Conservation (phyloP, 1,284 basidiomycete genomes). For the Entoloma clypeatum region DNA sequence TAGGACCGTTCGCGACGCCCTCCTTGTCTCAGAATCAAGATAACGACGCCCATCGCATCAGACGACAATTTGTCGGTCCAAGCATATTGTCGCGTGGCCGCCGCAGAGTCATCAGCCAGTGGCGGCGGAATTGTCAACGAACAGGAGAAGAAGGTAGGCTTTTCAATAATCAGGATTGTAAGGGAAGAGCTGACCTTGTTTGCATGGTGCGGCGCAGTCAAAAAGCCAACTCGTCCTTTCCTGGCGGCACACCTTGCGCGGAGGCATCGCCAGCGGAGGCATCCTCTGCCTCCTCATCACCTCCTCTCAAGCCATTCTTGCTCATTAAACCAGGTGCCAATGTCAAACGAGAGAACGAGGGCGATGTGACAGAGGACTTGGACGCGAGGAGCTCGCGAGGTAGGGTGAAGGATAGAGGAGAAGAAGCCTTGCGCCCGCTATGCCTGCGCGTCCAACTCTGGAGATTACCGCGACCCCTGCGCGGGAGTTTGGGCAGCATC, state of each 20-base stretch:
- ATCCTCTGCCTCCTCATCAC: constrained; percentile 14
- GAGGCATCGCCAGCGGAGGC: constrained; percentile 25
- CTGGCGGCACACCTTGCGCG: constrained; percentile 47
- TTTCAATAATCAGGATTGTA: not conserved
- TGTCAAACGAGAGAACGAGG: constrained; percentile 12
- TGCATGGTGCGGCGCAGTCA: constrained; percentile 47
- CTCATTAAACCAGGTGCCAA: constrained; percentile 4
- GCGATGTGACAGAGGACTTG: constrained; percentile 28
- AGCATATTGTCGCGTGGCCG: constrained; percentile 50
- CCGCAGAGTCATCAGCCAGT: constrained; percentile 6
- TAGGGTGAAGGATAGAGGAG: constrained; percentile 59
- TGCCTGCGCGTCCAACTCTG: too few species aligned
- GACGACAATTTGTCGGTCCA: constrained; percentile 39
- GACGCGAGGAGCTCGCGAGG: constrained; percentile 54
- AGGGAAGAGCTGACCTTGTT: constrained; percentile 1
- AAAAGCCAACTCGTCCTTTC: constrained; percentile 49
- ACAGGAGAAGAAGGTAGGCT: constrained; percentile 47
- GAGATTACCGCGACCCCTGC: too few species aligned
- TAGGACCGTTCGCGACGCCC: constrained; percentile 55
- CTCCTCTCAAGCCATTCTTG: constrained; percentile 3
- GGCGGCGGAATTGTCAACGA: constrained; percentile 25
- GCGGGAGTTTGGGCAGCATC: too few species aligned
- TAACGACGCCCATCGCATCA: constrained; percentile 5
- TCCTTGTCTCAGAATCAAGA: constrained; percentile 3
- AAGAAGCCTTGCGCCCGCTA: constrained; percentile 35